Evolutionary conservation across 2,329 filamentous ascomycete species (phyloP).

Genomic region (Macrophomina phaseolina): DNA sequence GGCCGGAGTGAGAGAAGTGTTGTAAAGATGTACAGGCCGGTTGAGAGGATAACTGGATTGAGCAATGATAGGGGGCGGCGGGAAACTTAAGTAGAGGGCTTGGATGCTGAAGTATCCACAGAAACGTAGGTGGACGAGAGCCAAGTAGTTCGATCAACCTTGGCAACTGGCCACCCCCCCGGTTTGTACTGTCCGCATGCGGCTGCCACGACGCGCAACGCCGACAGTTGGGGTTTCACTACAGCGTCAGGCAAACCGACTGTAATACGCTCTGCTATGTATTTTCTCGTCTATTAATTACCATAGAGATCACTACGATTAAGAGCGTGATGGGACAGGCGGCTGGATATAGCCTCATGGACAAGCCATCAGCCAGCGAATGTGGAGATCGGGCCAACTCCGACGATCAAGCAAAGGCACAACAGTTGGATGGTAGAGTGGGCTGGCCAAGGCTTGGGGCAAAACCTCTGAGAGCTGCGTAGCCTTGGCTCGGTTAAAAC

Average conservation of each 20-base stretch:
- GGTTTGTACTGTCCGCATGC: not conserved
- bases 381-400: too few species aligned
- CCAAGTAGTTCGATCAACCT: not conserved
- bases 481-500: not conserved
- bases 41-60: too few species aligned
- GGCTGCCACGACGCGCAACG: not conserved
- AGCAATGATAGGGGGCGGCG: too few species aligned
- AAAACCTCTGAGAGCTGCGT: not conserved
- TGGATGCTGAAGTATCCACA: not conserved
- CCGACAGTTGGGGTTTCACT: not conserved
- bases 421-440: not conserved
- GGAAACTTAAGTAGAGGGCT: slow-evolving; percentile 24
- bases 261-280: not conserved
- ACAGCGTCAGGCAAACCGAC: not conserved
- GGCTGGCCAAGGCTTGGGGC: not conserved
- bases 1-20: not conserved
- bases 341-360: too few species aligned
- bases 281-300: too few species aligned
- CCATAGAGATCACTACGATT: too few species aligned
- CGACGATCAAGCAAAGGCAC: too few species aligned
- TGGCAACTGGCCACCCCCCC: not conserved
- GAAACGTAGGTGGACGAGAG: not conserved
- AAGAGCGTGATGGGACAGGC: too few species aligned
- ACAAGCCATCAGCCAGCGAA: too few species aligned
- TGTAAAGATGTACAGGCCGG: not conserved